These are phyloP conservation scores for Microbotryum saponariae DNA, from an alignment of 1,284 basidiomycete genomes.

Conservation along the genomic window DNA sequence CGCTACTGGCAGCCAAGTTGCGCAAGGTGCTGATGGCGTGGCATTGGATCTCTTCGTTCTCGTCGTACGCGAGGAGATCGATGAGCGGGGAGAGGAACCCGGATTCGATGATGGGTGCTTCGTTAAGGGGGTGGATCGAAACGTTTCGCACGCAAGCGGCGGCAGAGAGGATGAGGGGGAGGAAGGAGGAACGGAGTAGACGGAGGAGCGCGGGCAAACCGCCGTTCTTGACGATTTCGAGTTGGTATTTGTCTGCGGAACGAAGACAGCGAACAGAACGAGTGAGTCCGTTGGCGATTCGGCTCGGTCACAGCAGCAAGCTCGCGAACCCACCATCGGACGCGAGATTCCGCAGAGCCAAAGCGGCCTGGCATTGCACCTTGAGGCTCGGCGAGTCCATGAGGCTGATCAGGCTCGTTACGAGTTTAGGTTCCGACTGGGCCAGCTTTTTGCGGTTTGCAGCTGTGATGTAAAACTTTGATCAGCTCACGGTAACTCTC, in stretches of 20 bases:
- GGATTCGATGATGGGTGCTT: constrained; percentile 98
- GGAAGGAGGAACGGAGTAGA: constrained; percentile 90
- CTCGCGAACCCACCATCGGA: constrained; percentile 68
- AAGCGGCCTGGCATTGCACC: constrained; percentile 96
- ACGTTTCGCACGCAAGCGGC: constrained; percentile 99
- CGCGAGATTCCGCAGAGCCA: constrained; percentile 92
- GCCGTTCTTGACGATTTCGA: constrained; percentile 95
- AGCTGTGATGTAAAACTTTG: constrained; percentile 44
- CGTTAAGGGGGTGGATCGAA: constrained; percentile 96
- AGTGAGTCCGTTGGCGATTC: not conserved
- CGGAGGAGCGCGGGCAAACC: constrained; percentile 88
- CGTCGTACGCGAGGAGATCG: constrained; percentile 89
- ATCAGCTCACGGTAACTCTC: not conserved
- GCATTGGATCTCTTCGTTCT: constrained; percentile 99
- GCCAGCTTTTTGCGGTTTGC: constrained; percentile 92
- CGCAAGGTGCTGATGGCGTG: constrained; percentile 98
- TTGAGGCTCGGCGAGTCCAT: constrained; percentile 98
- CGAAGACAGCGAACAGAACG: not conserved
- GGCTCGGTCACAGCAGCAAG: not conserved
- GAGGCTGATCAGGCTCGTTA: constrained; percentile 84
- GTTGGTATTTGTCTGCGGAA: constrained; percentile 84
- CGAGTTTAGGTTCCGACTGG: constrained; percentile 87
- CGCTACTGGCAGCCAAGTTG: constrained; percentile 92
- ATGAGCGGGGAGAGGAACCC: constrained; percentile 95
- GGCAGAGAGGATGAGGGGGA: constrained; percentile 96